phyloP scores from a whole-genome alignment of 768 basidiomycete genomes.

The Pholiota molesta region DNA sequence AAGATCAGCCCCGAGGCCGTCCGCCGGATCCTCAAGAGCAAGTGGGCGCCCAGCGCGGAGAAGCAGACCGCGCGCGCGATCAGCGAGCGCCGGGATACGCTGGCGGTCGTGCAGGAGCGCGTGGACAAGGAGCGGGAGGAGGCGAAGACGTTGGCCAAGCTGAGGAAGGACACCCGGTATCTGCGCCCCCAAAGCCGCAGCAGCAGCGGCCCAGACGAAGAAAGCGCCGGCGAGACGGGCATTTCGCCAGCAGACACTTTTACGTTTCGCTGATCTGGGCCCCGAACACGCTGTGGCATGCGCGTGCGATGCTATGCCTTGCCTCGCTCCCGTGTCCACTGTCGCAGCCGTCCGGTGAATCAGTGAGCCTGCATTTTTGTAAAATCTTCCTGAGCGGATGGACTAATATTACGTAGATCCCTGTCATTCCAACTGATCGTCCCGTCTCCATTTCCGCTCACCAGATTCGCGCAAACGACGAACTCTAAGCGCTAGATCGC shows the following conservation, averaged over 20 bases:
- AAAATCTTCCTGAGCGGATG: slow-evolving; percentile 10
- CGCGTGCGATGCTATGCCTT: not conserved
- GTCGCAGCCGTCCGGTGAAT: slow-evolving; percentile 19
- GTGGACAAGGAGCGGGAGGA: slow-evolving; percentile 41
- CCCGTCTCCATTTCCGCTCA: slow-evolving; percentile 6
- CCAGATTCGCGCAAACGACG: not conserved
- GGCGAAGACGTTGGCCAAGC: slow-evolving; percentile 20
- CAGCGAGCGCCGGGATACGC: slow-evolving; percentile 50
- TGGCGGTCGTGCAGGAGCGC: slow-evolving; percentile 38
- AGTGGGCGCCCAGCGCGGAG: slow-evolving; percentile 65
- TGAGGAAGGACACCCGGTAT: not conserved
- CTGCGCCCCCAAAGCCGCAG: not conserved
- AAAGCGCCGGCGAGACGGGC: not conserved
- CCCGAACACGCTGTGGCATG: not conserved
- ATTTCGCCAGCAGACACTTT: slow-evolving; percentile 33
- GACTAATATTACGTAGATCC: slow-evolving; percentile 23
- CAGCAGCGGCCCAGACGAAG: not conserved
- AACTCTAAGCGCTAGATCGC: not conserved
- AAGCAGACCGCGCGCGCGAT: slow-evolving; percentile 50
- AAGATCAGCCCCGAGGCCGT: slow-evolving; percentile 83
- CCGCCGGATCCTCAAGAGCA: slow-evolving; percentile 75
- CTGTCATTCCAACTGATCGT: slow-evolving; percentile 16
- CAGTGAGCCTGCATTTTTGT: slow-evolving; percentile 11
- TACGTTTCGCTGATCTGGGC: slow-evolving; percentile 39
- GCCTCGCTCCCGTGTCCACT: slow-evolving; percentile 20